These are phyloP conservation scores for Xanthoconium separans DNA, from an alignment of 1,284 basidiomycete species.

Conservation along the genomic window DNA sequence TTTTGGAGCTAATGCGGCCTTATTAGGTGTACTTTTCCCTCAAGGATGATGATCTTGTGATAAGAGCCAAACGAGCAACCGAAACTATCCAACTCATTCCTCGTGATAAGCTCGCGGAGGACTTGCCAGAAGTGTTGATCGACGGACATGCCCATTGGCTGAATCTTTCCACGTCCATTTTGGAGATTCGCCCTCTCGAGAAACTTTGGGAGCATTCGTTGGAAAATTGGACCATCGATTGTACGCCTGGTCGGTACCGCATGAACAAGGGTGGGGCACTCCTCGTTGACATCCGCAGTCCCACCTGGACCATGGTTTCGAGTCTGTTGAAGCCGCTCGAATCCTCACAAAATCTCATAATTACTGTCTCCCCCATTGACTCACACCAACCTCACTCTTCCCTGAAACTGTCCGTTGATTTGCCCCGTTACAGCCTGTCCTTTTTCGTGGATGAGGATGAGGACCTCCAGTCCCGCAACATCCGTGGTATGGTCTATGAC, in stretches of 20 bases:
- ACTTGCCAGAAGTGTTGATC: background rate
- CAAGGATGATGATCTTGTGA: conserved; percentile 6
- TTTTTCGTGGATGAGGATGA: background rate
- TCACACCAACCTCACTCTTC: background rate
- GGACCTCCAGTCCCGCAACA: background rate
- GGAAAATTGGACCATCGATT: background rate
- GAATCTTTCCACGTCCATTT: background rate
- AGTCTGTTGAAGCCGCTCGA: background rate
- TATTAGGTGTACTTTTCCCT: conserved; percentile 31
- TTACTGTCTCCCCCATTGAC: background rate
- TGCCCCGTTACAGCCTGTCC: background rate
- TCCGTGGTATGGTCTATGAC: background rate
- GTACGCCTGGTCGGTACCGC: background rate
- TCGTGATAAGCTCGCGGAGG: background rate
- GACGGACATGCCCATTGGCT: background rate
- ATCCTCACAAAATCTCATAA: background rate
- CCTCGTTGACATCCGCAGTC: background rate
- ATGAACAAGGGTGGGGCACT: background rate
- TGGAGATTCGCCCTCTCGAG: background rate
- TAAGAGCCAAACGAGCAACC: conserved; percentile 25
- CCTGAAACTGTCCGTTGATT: background rate
- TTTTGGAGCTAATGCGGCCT: too few relatives aligned
- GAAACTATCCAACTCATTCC: background rate
- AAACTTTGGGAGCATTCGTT: background rate
- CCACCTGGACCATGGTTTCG: background rate